A percentile compares a stretch with the other conserved stretches of the same genome.
Conservation (phyloP, 305 asterid species). For the Fraxinus sp. region DNA sequence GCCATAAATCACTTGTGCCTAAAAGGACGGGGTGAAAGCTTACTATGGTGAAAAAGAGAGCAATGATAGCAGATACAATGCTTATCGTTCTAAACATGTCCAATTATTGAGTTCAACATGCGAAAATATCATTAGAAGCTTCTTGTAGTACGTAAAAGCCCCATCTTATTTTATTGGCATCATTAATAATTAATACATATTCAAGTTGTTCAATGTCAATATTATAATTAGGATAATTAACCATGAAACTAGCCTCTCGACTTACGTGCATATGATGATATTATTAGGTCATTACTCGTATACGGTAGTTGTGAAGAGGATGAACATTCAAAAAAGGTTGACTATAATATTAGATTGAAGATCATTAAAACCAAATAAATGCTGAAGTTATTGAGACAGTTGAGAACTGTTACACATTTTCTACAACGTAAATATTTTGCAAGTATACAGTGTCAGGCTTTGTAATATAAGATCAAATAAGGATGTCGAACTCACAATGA, state of each 20-base stretch:
- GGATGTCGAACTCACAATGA: no score
- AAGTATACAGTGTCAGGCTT: no score
- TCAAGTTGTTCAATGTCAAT: conserved; percentile 33
- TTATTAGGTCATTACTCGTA: conserved; percentile 20
- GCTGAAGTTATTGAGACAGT: conserved; percentile 49
- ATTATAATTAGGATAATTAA: conserved; percentile 15
- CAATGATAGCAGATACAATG: neutral
- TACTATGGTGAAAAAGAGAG: neutral
- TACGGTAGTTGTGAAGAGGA: neutral
- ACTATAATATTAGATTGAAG: conserved; percentile 30
- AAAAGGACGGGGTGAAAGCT: neutral
- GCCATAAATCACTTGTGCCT: neutral
- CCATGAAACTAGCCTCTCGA: conserved; percentile 10
- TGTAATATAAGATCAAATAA: no score
- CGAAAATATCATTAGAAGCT: neutral
- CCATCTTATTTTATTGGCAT: neutral
- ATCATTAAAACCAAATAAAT: conserved; percentile 47
- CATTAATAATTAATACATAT: conserved; percentile 4
- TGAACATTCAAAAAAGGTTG: conserved; percentile 28
- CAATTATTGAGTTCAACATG: neutral
- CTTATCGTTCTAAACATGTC: neutral
- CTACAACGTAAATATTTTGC: no score
- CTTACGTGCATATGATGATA: conserved; percentile 28
- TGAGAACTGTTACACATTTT: conserved; percentile 22
- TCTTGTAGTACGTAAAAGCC: neutral